Base-by-base conservation (phyloP, 192 early-diverging fungal species). In the Pilobolus umbonatus region DNA sequence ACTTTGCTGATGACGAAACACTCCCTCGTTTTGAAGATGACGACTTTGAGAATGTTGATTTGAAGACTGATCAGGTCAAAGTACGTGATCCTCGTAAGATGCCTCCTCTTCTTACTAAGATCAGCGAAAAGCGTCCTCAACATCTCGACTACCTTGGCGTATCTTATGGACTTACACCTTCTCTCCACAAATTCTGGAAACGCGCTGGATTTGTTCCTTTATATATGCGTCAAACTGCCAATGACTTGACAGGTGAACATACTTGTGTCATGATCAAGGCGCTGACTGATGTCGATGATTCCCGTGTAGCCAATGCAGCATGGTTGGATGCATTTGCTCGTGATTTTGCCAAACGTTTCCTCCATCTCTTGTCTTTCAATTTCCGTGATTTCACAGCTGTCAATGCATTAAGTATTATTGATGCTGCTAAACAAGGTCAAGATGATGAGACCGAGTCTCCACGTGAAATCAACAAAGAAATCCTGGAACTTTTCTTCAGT, bases 101-200 rank as follows among this genome's bases (percentile, higher is more conserved):
- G 93, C 97, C 97, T 8, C 89, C 97, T 29, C 77, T 99, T 44
- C 75, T 99, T 30, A 65, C 96, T 49, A 83, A 85, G 54, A 79
- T 98, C 45, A 74, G 86, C 2, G 94, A 99, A 65, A 91, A 92
- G 48, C 74, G 63, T 32, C 73, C 84, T 12, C 84, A 86, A 52
- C 76, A 85, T 19, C 78, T 99, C 51, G 89, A 99, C 68, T 99
- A 93, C 84, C 77, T 99, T 24, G 97, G 95, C 68, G 97, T 99
- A 8, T 93, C 90, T 24, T 99, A 84, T 65, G 97, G 97, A 1
- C 71, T 99, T 48, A 99, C 97, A 2, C 75, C 80, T 4, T 70
- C 65, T 22, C 81, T 99, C 36, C 91, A 95, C 77, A 92, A 91
- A 81, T 99, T 99, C 70, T 99, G 97, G 97, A 95, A 93, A 63